phyloP scores from a whole-genome alignment of 805 yeast species.

The Yarrowia sp. region DNA sequence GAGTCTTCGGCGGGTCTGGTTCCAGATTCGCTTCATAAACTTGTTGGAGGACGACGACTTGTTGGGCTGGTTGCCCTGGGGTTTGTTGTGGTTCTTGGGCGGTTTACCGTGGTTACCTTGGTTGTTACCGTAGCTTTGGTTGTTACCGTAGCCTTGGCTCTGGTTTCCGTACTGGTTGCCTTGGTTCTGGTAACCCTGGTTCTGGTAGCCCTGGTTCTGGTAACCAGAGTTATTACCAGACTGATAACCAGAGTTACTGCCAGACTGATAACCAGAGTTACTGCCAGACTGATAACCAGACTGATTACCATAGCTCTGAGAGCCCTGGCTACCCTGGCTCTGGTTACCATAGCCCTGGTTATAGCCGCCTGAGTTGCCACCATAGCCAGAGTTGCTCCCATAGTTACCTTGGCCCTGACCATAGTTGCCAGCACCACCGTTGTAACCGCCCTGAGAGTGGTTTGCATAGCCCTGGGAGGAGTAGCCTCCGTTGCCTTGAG shows the following conservation, averaged over 20 bases:
- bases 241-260: too few species aligned
- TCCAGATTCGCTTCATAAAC: neutral
- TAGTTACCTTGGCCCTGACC: neutral
- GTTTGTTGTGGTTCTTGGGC: neutral
- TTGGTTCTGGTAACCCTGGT: neutral
- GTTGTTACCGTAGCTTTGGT: neutral
- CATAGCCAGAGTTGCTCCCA: too few species aligned
- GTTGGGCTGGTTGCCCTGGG: neutral
- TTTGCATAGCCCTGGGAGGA: too few species aligned
- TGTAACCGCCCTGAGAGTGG: conserved; percentile 1
- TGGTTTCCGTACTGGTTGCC: neutral
- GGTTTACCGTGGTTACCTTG: neutral
- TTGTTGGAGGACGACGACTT: neutral
- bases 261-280: too few species aligned
- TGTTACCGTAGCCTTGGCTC: neutral
- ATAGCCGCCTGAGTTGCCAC: neutral
- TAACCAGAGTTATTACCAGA: too few species aligned
- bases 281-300: too few species aligned
- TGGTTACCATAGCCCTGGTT: too few species aligned
- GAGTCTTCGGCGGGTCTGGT: conserved; percentile 2
- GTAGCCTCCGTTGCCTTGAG: too few species aligned
- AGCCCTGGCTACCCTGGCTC: too few species aligned
- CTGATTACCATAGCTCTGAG: too few species aligned
- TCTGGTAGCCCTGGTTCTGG: too few species aligned
- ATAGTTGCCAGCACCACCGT: neutral